phyloP scores from a whole-genome alignment of 2,329 filamentous ascomycete species.

The Sporothrix brasiliensis region DNA sequence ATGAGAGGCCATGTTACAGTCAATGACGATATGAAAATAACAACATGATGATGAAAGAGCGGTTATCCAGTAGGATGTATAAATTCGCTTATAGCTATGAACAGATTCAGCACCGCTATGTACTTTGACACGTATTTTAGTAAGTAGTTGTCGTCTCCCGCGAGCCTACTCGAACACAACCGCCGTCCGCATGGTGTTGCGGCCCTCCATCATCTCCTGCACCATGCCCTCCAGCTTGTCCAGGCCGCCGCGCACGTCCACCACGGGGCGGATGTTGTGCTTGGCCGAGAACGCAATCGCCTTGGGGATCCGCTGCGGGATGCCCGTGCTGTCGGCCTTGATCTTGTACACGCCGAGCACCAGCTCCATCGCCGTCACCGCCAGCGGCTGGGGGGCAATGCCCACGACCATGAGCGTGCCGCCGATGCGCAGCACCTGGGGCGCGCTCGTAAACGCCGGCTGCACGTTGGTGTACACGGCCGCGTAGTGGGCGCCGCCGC shows the following conservation, averaged over 20 bases:
- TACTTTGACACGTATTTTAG: background rate
- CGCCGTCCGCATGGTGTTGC: constrained; percentile 28
- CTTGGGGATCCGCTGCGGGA: constrained; percentile 49
- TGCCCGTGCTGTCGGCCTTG: constrained; percentile 49
- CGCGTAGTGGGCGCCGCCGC: constrained; percentile 47
- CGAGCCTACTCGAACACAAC: constrained; percentile 28
- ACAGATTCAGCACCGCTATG: background rate
- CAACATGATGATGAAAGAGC: background rate
- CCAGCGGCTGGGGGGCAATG: constrained; percentile 45
- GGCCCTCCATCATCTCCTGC: constrained; percentile 44
- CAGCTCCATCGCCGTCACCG: constrained; percentile 46
- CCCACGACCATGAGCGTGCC: constrained; percentile 51
- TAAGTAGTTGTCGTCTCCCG: background rate
- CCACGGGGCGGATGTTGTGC: constrained; percentile 47
- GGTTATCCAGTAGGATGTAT: too few species aligned
- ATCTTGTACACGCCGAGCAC: constrained; percentile 47
- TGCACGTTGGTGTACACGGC: constrained; percentile 48
- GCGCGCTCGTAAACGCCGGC: constrained; percentile 45
- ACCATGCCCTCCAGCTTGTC: constrained; percentile 47
- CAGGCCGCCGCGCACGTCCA: constrained; percentile 45
- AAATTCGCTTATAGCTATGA: too few species aligned
- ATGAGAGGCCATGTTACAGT: background rate
- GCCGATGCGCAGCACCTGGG: constrained; percentile 44
- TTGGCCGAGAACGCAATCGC: constrained; percentile 50
- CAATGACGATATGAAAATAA: background rate